Evolutionary conservation across 257 asterid species (phyloP), one percentile per base, ranked within the genome.

Genomic region (Solanum peruvianum): DNA sequence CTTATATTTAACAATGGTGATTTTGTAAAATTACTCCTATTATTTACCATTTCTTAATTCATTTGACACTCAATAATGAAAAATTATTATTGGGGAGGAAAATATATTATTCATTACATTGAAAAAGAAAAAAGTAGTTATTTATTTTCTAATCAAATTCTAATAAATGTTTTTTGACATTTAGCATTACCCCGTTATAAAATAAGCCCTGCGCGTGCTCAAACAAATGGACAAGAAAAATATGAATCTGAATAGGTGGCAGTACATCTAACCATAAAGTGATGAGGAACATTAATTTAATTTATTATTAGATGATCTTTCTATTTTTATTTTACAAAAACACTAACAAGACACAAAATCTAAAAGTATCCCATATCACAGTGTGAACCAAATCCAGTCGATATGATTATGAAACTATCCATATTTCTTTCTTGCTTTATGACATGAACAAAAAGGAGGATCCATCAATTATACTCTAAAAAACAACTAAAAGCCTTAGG

Each of bases 41-140:
- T 20, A 49, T 49, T 49, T 7, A 49, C 0, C 8, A 49, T 15
- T 49, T 49, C 21, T 49, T 49, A 49, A 15, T 49, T 49, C 21
- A 49, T 49, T 15, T 15, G 20, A 0, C 9, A 15, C 9, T 49
- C 21, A 49, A 49, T 49, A 49, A 49, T 15, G 3, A 0, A 49
- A 0, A 49, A 15, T 14, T 49, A 49, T 49, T 49, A 0, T 49
- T 14, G 3, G 0, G 0, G 1, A 1, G 7, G 0, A 47, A 1
- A 10, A 23, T 25, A 2, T 25, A 2, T 66, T 5, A 11, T 6
- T 25, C 9, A 25, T 1, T 4, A 44, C 1, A 27, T 27, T 78
- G 6, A 10, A 9, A 45, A 44, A 35, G 3, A 0, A 80, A 11
- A 6, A 42, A 42, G 27, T 4, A 15, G 64, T 15, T 47, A 27